Conservation (phyloP, 139 green algal species). For the Raphidocelis subcapitata region DNA sequence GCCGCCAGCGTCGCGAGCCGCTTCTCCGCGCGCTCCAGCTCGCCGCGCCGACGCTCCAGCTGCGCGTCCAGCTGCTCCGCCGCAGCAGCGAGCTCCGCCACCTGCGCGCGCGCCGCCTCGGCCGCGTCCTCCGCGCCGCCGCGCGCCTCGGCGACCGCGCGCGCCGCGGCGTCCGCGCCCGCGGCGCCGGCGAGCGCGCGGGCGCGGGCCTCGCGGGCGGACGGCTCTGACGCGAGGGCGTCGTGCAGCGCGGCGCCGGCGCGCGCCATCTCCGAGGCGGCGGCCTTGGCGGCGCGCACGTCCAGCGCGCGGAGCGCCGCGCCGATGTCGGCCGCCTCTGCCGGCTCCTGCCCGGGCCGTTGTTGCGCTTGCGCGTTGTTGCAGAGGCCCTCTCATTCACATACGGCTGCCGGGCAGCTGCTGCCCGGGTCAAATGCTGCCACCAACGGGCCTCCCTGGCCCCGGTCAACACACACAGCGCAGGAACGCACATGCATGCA, state of each 20-base stretch:
- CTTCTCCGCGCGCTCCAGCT: conserved; percentile 84
- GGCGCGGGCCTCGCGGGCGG: conserved; percentile 48
- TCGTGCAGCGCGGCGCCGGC: conserved; percentile 68
- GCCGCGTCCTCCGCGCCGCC: too few species aligned
- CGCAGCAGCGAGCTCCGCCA: neutral
- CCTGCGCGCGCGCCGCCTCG: too few species aligned
- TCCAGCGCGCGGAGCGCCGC: conserved; percentile 44
- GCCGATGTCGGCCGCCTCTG: conserved; percentile 37
- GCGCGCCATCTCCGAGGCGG: conserved; percentile 64
- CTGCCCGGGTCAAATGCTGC: too few species aligned
- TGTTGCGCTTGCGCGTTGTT: too few species aligned
- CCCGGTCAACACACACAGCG: too few species aligned
- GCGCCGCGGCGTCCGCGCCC: conserved; percentile 68
- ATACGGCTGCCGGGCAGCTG: too few species aligned
- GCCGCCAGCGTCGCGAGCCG: conserved; percentile 58
- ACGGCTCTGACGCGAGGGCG: conserved; percentile 55
- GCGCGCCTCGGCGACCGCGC: conserved; percentile 49
- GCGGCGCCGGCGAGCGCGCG: conserved; percentile 60
- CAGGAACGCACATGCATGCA: too few species aligned
- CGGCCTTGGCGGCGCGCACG: conserved; percentile 40
- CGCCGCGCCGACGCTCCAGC: conserved; percentile 57
- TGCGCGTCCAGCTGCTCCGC: conserved; percentile 48
- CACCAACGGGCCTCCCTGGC: too few species aligned
- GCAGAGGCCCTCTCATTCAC: too few species aligned
- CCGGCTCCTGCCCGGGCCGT: conserved; percentile 27